phyloP scores from a whole-genome alignment of 1,284 basidiomycete species.

The Meira miltonrushii region DNA sequence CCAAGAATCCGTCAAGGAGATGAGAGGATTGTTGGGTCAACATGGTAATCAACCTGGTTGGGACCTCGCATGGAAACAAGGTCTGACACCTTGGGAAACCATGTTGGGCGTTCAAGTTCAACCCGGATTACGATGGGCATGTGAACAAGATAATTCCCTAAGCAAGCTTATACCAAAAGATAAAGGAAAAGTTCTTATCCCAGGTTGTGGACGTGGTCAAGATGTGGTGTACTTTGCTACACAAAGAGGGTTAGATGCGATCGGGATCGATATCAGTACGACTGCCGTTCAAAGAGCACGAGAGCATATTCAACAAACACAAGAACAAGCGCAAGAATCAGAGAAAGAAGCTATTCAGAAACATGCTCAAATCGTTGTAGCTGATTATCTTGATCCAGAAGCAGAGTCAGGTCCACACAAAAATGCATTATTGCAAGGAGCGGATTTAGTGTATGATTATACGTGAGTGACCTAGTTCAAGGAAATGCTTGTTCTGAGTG shows the following conservation, averaged over 20 bases:
- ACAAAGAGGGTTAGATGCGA: neutral
- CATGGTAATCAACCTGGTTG: conserved; percentile 8
- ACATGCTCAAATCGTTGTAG: neutral
- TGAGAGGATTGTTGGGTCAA: too few relatives aligned
- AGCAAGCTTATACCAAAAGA: neutral
- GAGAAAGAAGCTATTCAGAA: neutral
- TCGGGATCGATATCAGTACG: neutral
- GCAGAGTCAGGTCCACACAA: neutral
- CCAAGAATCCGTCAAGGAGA: too few relatives aligned
- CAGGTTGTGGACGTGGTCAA: conserved; percentile 7
- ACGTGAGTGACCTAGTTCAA: neutral
- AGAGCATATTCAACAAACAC: neutral
- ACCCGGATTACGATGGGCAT: neutral
- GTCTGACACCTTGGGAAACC: conserved; percentile 3
- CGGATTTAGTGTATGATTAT: conserved; percentile 8
- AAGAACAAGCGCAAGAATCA: neutral
- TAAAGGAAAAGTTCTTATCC: neutral
- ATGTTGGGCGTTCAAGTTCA: neutral
- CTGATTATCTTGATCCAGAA: conserved; percentile 3
- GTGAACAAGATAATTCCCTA: neutral
- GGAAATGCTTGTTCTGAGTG: neutral
- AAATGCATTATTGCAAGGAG: neutral
- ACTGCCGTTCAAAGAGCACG: neutral
- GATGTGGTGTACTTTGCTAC: conserved; percentile 6
- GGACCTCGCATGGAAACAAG: conserved; percentile 3